Conservation (phyloP, 139 green algal species). For the Prasinococcaceae sp. region DNA sequence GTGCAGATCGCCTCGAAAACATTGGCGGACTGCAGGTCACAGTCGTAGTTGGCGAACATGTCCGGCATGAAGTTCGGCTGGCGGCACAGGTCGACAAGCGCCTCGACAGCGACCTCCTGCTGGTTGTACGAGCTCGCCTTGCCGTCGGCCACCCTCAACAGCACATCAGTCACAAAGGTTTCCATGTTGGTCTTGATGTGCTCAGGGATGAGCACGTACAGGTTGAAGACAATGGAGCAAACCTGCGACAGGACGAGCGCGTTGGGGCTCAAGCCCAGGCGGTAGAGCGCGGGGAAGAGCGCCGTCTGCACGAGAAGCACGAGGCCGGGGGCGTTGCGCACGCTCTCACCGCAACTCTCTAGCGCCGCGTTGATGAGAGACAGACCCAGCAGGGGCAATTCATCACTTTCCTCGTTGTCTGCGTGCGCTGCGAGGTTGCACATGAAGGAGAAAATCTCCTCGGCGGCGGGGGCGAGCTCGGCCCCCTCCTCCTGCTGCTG, state of each 20-base stretch:
- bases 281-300: conserved; percentile 38
- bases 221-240: conserved; percentile 22
- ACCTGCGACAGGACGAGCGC: conserved; percentile 32
- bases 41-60: conserved; percentile 83
- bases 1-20: conserved; percentile 61
- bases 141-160: conserved; percentile 72
- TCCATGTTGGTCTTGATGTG: conserved; percentile 71
- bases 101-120: conserved; percentile 81
- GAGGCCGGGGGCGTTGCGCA: conserved; percentile 35
- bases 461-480: not conserved
- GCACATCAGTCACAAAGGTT: conserved; percentile 50
- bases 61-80: conserved; percentile 70
- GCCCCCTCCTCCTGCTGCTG: not conserved
- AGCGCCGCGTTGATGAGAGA: conserved; percentile 51
- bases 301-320: conserved; percentile 49
- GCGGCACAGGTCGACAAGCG: conserved; percentile 73
- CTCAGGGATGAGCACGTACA: conserved; percentile 58
- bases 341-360: conserved; percentile 11
- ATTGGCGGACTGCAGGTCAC: conserved; percentile 52
- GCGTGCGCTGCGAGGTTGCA: conserved; percentile 21
- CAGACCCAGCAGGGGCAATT: conserved; percentile 53
- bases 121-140: conserved; percentile 25
- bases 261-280: conserved; percentile 22
- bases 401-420: conserved; percentile 13
- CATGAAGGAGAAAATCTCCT: conserved; percentile 34